Conservation (phyloP, 148 eudicot species). For the Cornus suecica region DNA sequence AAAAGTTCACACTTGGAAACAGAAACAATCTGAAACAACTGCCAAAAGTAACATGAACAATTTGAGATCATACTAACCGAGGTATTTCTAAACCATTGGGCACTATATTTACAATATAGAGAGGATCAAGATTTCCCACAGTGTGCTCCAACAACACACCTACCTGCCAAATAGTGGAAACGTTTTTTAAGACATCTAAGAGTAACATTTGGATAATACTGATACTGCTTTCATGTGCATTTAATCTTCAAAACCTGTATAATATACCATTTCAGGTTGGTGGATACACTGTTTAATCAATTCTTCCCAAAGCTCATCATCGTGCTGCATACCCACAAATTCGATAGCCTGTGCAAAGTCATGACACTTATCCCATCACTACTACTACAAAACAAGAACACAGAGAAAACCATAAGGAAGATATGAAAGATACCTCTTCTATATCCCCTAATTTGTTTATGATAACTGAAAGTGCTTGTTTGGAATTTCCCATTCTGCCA, state of each 20-base stretch:
- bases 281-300: conserved; percentile 73
- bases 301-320: conserved; percentile 98
- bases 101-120: conserved; percentile 87
- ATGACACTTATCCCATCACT: conserved; percentile 7
- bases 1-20: not conserved
- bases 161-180: conserved; percentile 46
- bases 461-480: conserved; percentile 88
- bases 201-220: not conserved
- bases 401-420: not conserved
- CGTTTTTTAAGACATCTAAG: not conserved
- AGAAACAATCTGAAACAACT: not conserved
- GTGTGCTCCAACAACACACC: conserved; percentile 95
- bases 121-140: conserved; percentile 94
- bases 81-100: conserved; percentile 96
- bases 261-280: conserved; percentile 91
- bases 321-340: conserved; percentile 92
- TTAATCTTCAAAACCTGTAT: conserved; percentile 2
- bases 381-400: not conserved
- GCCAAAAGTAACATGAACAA: not conserved
- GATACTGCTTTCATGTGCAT: conserved; percentile 1
- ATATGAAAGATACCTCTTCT: conserved; percentile 59
- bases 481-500: conserved; percentile 94
- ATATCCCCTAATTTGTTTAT: conserved; percentile 85
- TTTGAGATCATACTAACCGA: conserved; percentile 48
- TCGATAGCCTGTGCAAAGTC: conserved; percentile 75